phyloP scores from a whole-genome alignment of 2,329 filamentous ascomycete species.

The Teratosphaeriaceae sp. region DNA sequence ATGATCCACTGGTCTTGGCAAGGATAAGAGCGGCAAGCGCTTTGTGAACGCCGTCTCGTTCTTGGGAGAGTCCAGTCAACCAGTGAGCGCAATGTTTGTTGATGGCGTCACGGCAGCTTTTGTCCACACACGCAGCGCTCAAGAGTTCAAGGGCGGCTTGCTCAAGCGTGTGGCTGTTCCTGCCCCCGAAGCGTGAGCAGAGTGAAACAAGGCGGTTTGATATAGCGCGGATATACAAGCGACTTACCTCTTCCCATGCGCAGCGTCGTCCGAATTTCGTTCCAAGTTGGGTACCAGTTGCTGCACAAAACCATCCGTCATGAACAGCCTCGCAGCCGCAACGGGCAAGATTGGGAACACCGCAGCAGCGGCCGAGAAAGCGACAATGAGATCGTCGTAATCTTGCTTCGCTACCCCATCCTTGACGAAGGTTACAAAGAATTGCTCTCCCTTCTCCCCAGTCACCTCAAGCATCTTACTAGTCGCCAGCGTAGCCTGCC shows the following conservation, averaged over 20 bases:
- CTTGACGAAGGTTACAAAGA: conserved; percentile 68
- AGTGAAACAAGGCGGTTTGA: no score
- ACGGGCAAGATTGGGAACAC: conserved; percentile 81
- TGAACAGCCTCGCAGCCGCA: conserved; percentile 69
- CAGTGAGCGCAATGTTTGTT: conserved; percentile 78
- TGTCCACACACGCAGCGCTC: conserved; percentile 84
- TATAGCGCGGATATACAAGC: no score
- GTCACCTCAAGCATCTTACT: conserved; percentile 79
- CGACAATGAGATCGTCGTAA: conserved; percentile 81
- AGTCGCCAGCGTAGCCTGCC: conserved; percentile 73
- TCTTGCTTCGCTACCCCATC: conserved; percentile 64
- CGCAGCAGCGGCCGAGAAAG: conserved; percentile 84
- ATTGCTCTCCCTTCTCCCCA: conserved; percentile 57
- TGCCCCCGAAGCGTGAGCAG: no score
- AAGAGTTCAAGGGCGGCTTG: conserved; percentile 81
- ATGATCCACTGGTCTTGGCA: conserved; percentile 40
- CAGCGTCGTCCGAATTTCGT: conserved; percentile 41
- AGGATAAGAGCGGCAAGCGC: conserved; percentile 47
- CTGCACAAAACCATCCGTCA: conserved; percentile 79
- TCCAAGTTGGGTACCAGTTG: conserved; percentile 55
- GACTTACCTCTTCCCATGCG: conserved; percentile 27
- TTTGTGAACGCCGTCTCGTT: conserved; percentile 22
- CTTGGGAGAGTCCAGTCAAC: conserved; percentile 71
- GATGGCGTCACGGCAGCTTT: conserved; percentile 73
- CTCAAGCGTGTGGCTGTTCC: conserved; percentile 81